A percentile compares a stretch with the other conserved stretches of the same genome.
Evolutionary conservation across 1,284 basidiomycete genomes (phyloP).

Genomic region (Apiotrichum gamsii): DNA sequence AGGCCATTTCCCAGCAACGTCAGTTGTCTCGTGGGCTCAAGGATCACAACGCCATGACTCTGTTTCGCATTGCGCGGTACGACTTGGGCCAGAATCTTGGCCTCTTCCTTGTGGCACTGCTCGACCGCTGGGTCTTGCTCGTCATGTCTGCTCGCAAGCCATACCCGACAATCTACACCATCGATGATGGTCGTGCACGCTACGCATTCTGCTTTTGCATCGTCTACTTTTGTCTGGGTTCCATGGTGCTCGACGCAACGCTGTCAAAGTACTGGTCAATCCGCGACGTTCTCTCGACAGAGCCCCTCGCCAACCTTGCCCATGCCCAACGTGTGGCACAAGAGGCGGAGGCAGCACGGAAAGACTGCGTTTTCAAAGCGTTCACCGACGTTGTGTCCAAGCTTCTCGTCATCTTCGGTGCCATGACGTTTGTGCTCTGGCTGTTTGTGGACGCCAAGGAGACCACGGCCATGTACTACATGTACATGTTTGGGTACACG

Average conservation of each 20-base stretch:
- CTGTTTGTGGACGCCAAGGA: constrained; percentile 5
- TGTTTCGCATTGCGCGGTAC: constrained; percentile 7
- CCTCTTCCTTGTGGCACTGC: constrained; percentile 12
- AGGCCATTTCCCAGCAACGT: constrained; percentile 4
- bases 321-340: constrained; percentile 5
- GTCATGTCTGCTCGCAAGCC: constrained; percentile 7
- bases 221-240: constrained; percentile 10
- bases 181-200: constrained; percentile 7
- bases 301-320: constrained; percentile 5
- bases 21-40: constrained; percentile 10
- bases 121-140: constrained; percentile 14
- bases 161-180: constrained; percentile 5
- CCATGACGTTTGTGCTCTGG: constrained; percentile 8
- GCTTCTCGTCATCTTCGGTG: constrained; percentile 7
- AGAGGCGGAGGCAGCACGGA: constrained; percentile 1
- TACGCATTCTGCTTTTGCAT: constrained; percentile 15
- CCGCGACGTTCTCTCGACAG: constrained; percentile 9
- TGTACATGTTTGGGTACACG: constrained; percentile 11
- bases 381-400: constrained; percentile 5
- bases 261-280: constrained; percentile 12
- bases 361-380: not conserved
- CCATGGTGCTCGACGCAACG: constrained; percentile 9
- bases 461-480: constrained; percentile 8
- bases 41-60: constrained; percentile 9
- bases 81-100: constrained; percentile 10